Base-by-base conservation (phyloP, 441 rosid species). In the Arabidopsis lyrata region DNA sequence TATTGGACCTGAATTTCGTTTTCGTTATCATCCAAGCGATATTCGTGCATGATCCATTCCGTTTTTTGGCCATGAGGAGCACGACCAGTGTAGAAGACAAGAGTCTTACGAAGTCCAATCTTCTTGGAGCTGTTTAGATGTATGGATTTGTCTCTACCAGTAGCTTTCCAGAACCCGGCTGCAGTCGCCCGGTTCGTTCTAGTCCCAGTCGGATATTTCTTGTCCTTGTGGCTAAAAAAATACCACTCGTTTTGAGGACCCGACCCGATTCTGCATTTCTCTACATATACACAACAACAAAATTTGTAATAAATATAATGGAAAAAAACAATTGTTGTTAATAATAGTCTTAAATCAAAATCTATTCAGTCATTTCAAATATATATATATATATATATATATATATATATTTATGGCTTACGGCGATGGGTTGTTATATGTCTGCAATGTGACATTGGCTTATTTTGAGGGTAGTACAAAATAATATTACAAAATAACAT, bases 11-110 rank as follows among this genome's bases (percentile, higher is more conserved):
- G 97, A 55, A 81, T 75, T 41, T 87, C 87, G 6, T 90, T 79
- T 71, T 85, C 81, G 18, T 71, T 83, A 13, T 86, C 90, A 1
- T 86, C 88, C 14, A 88, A 63, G 35, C 94, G 94, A 61, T 89
- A 89, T 70, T 89, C 94, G 10, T 89, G 94, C 94, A 89, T 89
- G 79, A 89, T 86, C 94, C 94, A 89, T 52, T 89, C 90, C 0
- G 91, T 85, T 78, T 86, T 89, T 36, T 85, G 86, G 64, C 94
- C 94, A 39, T 89, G 88, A 77, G 94, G 94, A 11, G 94, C 94
- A 44, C 94, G 91, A 12, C 94, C 94, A 5, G 85, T 84, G 79
- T 89, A 89, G 82, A 89, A 89, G 65, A 89, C 94, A 1, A 89
- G 88, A 32, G 94, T 89, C 78, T 89, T 89, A 67, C 91, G 84